phyloP scores from a whole-genome alignment of 176 grass and related monocot genomes.

The Bothriochloa decipiens region DNA sequence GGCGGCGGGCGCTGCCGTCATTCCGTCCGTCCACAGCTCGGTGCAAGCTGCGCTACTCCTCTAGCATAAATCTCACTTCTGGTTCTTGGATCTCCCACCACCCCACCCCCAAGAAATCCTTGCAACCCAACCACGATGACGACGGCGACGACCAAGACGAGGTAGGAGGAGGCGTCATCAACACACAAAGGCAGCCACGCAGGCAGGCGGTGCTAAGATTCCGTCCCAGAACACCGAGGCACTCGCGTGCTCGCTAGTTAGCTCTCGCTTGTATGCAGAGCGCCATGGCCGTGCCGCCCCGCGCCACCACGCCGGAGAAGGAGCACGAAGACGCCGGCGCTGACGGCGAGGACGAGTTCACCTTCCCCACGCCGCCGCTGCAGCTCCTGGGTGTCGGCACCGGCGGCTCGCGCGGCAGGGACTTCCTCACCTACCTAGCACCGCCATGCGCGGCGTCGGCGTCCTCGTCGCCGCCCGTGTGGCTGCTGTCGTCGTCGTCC shows the following conservation, averaged over 20 bases:
- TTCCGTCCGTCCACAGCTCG: too few species aligned
- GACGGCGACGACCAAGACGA: background rate
- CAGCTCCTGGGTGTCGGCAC: background rate
- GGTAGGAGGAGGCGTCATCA: background rate
- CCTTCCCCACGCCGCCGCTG: constrained; percentile 46
- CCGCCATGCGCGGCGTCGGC: constrained; percentile 12
- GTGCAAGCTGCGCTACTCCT: background rate
- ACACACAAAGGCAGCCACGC: background rate
- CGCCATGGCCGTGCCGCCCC: constrained; percentile 24
- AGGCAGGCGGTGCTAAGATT: background rate
- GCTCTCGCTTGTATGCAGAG: background rate
- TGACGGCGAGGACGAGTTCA: constrained; percentile 40
- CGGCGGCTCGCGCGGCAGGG: background rate
- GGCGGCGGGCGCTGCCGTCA: background rate
- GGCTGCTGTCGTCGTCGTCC: constrained; percentile 36
- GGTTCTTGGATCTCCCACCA: background rate
- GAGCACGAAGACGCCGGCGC: background rate
- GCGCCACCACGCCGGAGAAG: background rate
- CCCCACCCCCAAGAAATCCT: background rate
- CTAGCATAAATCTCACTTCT: background rate
- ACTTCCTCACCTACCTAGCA: background rate
- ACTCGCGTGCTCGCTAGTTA: background rate
- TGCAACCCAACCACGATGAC: background rate
- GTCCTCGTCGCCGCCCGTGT: background rate
- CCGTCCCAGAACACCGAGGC: background rate